phyloP scores from a whole-genome alignment of 495 filamentous ascomycete species.

The Astrocystis sublimbata region DNA sequence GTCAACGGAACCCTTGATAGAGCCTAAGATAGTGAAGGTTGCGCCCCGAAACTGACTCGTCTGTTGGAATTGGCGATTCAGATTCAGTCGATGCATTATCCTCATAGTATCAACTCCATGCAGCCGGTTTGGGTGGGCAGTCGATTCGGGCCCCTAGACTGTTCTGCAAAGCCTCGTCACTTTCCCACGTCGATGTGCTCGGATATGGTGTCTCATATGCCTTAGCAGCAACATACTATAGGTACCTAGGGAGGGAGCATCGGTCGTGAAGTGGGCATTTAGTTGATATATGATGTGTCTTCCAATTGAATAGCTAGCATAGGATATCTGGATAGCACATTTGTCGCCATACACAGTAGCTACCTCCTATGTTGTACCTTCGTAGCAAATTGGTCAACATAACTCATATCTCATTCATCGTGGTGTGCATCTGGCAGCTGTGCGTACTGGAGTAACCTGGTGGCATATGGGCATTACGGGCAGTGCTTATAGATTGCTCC shows the following conservation, averaged over 20 bases:
- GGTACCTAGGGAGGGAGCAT: background rate
- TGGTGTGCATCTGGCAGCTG: too few relatives aligned
- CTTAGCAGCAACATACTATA: background rate
- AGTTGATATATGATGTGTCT: background rate
- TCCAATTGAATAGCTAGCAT: background rate
- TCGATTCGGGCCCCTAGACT: background rate
- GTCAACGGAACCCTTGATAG: background rate
- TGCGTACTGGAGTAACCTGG: too few relatives aligned
- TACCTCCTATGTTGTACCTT: too few relatives aligned
- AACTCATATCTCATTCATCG: too few relatives aligned
- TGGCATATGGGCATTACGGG: too few relatives aligned
- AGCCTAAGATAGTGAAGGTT: background rate
- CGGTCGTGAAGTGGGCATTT: background rate
- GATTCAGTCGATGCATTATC: background rate
- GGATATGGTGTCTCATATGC: background rate
- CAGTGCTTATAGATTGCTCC: too few relatives aligned
- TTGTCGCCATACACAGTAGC: conserved; percentile 1
- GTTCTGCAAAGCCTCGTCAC: background rate
- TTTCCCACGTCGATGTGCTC: background rate
- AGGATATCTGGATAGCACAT: background rate
- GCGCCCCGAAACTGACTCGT: conserved; percentile 2
- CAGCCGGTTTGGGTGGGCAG: background rate
- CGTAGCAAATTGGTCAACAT: background rate
- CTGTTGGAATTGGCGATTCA: background rate
- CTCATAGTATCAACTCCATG: background rate